Base-by-base conservation (phyloP, 352 stramenopile genomes). In the Globisporangium splendens region DNA sequence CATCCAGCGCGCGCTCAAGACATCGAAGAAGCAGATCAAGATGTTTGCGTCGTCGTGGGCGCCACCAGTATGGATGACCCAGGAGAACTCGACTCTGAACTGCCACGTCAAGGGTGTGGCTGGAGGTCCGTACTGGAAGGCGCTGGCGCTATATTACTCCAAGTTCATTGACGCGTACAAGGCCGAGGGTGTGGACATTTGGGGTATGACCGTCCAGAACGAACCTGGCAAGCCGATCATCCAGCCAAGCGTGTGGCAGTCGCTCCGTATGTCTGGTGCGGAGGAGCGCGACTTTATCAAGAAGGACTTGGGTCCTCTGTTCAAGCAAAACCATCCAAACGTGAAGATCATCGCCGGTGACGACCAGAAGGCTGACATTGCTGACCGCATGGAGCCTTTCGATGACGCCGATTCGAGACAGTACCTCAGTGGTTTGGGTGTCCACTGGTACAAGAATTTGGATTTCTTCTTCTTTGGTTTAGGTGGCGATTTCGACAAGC, bases 31-130 rank as follows among this genome's bases (percentile, higher is more conserved):
- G 22, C 50, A 68, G 15, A 48, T 96, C 5, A 66, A 79, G 47
- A 65, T 97, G 1, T 92, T 96, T 46, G 83, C 77, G n/a, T 94
- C 79, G 11, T 88, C 86, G 24, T 97, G 89, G 89, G 86, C 82
- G 14, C 84, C 84, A 48, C 88, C 88, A 6, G 65, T 68, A 17
- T 96, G 86, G 86, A 93, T 96, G 83, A 96, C 92, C 50, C 73
- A 68, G 0, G 59, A 84, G 55, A 86, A 86, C 56, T 62, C 54
- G n/a, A 82, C 73, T 10, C 59, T 79, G 31, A 83, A 87, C 54
- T 84, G 71, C 12, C 54, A 68, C 10, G 47, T 91, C 8, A 76
- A 80, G 15, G 83, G 82, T 6, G 57, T 83, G 42, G 68, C 77
- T 0, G 73, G 79, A 35, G 83, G 84, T 21, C 51, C 58, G 18